Evolutionary conservation across 2,329 filamentous ascomycete species (phyloP).

Genomic region (Aspergillus awamori): DNA sequence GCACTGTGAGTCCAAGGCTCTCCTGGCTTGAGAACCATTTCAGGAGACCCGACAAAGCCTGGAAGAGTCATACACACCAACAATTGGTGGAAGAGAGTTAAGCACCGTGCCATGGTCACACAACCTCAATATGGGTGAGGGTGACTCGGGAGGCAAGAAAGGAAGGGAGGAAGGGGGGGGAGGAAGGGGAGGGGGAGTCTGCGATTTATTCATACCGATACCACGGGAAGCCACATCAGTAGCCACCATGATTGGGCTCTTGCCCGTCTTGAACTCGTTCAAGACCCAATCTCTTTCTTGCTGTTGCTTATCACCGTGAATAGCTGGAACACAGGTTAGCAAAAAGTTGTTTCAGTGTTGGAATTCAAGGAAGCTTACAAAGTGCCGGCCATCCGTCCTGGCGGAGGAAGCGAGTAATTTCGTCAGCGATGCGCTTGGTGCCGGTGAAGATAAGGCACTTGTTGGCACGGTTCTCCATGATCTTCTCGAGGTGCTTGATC

Average conservation of each 20-base stretch:
- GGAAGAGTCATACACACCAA: slow-evolving; percentile 88
- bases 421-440: slow-evolving; percentile 89
- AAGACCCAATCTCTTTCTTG: slow-evolving; percentile 99
- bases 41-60: slow-evolving; percentile 76
- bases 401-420: slow-evolving; percentile 95
- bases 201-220: slow-evolving; percentile 93
- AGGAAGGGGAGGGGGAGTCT: slow-evolving; percentile 46
- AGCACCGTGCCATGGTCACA: slow-evolving; percentile 72
- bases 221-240: slow-evolving; percentile 99
- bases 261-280: slow-evolving; percentile 99
- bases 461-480: slow-evolving; percentile 95
- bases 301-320: slow-evolving; percentile 99
- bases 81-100: slow-evolving; percentile 85
- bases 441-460: slow-evolving; percentile 92
- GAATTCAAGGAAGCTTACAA: slow-evolving; percentile 62
- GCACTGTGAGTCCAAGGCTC: slow-evolving; percentile 85
- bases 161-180: slow-evolving; percentile 33
- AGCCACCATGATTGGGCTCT: slow-evolving; percentile 99
- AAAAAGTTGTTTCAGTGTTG: slow-evolving; percentile 25
- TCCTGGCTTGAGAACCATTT: slow-evolving; percentile 75
- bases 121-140: slow-evolving; percentile 55
- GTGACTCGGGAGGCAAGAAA: slow-evolving; percentile 41
- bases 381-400: slow-evolving; percentile 98
- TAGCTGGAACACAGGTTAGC: slow-evolving; percentile 63
- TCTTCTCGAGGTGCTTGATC: slow-evolving; percentile 95